phyloP scores from a whole-genome alignment of 305 asterid genomes.

The Lippia alba region DNA sequence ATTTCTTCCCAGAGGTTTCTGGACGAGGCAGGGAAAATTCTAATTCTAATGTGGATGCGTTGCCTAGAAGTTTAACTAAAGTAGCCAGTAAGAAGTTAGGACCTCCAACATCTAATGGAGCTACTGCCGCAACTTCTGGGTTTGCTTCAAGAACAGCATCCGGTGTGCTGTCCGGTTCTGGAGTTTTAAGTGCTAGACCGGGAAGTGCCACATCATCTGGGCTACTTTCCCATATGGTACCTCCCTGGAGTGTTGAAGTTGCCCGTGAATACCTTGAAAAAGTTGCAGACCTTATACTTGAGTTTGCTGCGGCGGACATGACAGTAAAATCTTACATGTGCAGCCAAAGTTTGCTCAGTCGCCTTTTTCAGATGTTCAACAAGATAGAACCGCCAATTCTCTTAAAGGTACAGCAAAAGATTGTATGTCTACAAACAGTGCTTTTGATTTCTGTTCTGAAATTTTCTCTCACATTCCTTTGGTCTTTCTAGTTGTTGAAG shows the following conservation, averaged over 20 bases:
- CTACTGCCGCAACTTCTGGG: constrained; percentile 52
- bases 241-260: constrained; percentile 74
- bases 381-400: constrained; percentile 73
- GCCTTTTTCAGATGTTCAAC: constrained; percentile 78
- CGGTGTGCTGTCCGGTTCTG: constrained; percentile 73
- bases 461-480: constrained; percentile 20
- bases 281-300: constrained; percentile 79
- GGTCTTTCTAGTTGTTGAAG: constrained; percentile 61
- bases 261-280: constrained; percentile 71
- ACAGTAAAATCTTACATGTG: constrained; percentile 71
- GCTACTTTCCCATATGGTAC: constrained; percentile 60
- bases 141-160: constrained; percentile 64
- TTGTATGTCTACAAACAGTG: constrained; percentile 27
- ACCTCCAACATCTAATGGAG: constrained; percentile 47
- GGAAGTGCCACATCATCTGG: constrained; percentile 80
- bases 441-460: background rate
- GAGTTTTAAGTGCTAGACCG: constrained; percentile 70
- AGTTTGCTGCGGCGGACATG: constrained; percentile 72
- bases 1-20: constrained; percentile 57
- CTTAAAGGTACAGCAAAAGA: constrained; percentile 52
- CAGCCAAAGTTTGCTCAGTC: constrained; percentile 76
- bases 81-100: constrained; percentile 59
- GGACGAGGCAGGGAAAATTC: constrained; percentile 66
- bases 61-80: constrained; percentile 56
- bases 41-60: constrained; percentile 53